Evolutionary conservation across 305 asterid genomes (phyloP).

Genomic region (Fraxinus angustifolia): DNA sequence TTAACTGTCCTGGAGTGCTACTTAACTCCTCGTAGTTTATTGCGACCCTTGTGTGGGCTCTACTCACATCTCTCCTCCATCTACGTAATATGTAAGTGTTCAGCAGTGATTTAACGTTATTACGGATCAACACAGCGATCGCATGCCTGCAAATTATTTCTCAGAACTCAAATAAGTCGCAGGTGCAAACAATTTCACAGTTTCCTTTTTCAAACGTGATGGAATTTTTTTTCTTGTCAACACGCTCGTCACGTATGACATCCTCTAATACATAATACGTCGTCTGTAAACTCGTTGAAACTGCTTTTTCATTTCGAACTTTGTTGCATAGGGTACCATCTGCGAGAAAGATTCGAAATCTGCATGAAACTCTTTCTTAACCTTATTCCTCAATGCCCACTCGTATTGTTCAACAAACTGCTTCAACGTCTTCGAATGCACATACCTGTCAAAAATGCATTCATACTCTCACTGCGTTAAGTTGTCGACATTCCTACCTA

Average conservation of each 20-base stretch:
- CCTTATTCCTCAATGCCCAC: background rate
- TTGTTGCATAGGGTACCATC: too few species aligned
- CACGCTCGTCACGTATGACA: too few species aligned
- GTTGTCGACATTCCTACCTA: background rate
- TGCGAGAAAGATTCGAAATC: too few species aligned
- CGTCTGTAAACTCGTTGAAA: too few species aligned
- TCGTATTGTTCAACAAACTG: background rate
- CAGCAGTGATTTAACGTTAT: background rate
- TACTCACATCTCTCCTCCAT: background rate
- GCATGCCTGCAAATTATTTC: background rate
- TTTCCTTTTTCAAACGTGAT: too few species aligned
- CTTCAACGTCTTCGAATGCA: background rate
- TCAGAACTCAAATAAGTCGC: background rate
- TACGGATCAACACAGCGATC: background rate
- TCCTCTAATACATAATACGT: too few species aligned
- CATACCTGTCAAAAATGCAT: background rate
- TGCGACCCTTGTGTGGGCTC: background rate
- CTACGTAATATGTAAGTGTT: background rate
- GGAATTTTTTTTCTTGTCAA: too few species aligned
- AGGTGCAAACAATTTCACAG: background rate
- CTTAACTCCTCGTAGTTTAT: background rate
- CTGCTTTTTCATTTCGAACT: too few species aligned
- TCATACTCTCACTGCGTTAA: background rate
- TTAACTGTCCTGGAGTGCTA: background rate
- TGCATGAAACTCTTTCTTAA: background rate